Evolutionary conservation across 441 rosid species (phyloP).

Genomic region (Bruguiera hainesii): DNA sequence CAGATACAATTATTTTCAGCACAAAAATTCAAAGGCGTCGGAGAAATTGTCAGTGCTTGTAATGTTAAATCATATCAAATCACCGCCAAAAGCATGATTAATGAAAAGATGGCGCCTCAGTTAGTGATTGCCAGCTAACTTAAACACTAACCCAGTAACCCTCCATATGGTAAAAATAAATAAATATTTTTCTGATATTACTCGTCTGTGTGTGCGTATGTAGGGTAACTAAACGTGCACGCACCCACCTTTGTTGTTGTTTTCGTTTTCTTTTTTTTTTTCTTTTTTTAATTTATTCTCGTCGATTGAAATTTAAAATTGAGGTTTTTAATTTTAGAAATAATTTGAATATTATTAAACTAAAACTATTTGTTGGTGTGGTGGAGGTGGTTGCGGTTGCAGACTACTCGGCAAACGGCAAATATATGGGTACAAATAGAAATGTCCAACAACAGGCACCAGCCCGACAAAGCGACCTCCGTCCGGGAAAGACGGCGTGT

Average conservation of each 20-base stretch:
- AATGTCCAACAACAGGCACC: conserved; percentile 10
- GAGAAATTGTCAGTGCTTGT: neutral
- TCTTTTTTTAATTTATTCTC: too few relatives aligned
- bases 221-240: neutral
- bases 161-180: neutral
- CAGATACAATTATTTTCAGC: too few relatives aligned
- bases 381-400: neutral
- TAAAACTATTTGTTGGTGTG: too few relatives aligned
- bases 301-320: too few relatives aligned
- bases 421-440: conserved; percentile 13
- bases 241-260: too few relatives aligned
- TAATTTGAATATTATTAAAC: too few relatives aligned
- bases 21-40: too few relatives aligned
- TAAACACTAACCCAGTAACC: conserved; percentile 9
- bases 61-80: conserved; percentile 25
- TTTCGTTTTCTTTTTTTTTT: too few relatives aligned
- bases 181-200: neutral
- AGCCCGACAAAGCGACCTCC: conserved; percentile 55
- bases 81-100: conserved; percentile 6
- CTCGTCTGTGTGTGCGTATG: neutral
- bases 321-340: too few relatives aligned
- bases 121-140: conserved; percentile 35
- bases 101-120: conserved; percentile 12
- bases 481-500: conserved; percentile 66
- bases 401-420: conserved; percentile 3